phyloP scores from a whole-genome alignment of 2,329 filamentous ascomycete species.

The Cryphonectria radicalis region DNA sequence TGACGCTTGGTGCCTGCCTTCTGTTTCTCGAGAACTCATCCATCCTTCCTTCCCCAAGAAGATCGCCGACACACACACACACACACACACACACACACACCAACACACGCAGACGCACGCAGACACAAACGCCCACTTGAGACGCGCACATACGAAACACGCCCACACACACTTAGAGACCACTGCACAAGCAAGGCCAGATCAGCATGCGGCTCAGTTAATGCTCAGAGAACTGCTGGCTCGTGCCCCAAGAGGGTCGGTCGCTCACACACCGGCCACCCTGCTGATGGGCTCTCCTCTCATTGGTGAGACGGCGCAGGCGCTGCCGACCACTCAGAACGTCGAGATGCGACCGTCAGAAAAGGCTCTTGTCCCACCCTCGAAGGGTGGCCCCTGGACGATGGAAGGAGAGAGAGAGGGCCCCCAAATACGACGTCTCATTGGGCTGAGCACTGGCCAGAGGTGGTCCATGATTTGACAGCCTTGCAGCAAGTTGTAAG shows the following conservation, averaged over 20 bases:
- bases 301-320: slow-evolving; percentile 24
- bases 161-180: neutral
- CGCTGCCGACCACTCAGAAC: slow-evolving; percentile 24
- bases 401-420: neutral
- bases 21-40: neutral
- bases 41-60: neutral
- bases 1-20: neutral
- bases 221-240: slow-evolving; percentile 28
- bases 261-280: slow-evolving; percentile 5
- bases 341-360: slow-evolving; percentile 14
- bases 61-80: neutral
- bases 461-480: slow-evolving; percentile 5
- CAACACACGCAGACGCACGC: no score
- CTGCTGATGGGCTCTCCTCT: slow-evolving; percentile 16
- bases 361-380: slow-evolving; percentile 18
- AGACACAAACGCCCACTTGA: no score
- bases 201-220: slow-evolving; percentile 27
- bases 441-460: slow-evolving; percentile 16
- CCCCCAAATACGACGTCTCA: slow-evolving; percentile 8
- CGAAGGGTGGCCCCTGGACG: neutral
- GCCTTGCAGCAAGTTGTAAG: slow-evolving; percentile 26
- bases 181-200: neutral
- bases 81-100: neutral
- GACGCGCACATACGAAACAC: neutral
- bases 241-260: slow-evolving; percentile 21